These are phyloP conservation scores for Pseudotulostoma volvatum DNA, from an alignment of 495 filamentous ascomycete species.

Conservation along the genomic window DNA sequence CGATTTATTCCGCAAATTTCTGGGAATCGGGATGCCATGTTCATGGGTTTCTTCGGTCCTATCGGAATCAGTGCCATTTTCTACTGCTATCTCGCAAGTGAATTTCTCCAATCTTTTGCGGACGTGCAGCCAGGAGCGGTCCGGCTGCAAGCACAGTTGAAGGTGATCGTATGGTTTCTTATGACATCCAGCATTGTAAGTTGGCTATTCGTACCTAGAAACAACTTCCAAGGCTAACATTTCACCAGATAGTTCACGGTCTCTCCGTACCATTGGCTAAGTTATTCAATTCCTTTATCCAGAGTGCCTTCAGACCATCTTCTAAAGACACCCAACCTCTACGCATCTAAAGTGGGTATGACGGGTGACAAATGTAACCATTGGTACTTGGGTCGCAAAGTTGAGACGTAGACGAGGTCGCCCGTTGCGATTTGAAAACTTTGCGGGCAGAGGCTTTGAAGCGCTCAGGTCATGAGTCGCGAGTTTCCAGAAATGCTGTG, in stretches of 20 bases:
- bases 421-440: too few species aligned
- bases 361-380: too few species aligned
- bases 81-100: conserved; percentile 52
- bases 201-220: too few species aligned
- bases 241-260: conserved; percentile 47
- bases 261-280: conserved; percentile 59
- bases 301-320: too few species aligned
- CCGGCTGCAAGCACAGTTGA: conserved; percentile 32
- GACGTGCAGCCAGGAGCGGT: conserved; percentile 4
- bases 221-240: neutral
- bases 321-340: too few species aligned
- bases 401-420: too few species aligned
- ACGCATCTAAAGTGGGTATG: too few species aligned
- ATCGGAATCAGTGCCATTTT: conserved; percentile 66
- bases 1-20: conserved; percentile 52
- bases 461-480: too few species aligned
- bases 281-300: too few species aligned
- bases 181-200: conserved; percentile 55
- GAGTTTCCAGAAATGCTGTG: too few species aligned
- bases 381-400: too few species aligned
- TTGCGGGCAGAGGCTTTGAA: too few species aligned
- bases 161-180: conserved; percentile 58
- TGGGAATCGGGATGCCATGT: conserved; percentile 44
- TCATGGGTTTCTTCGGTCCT: conserved; percentile 66
- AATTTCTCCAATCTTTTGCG: conserved; percentile 36